Evolutionary conservation across 768 basidiomycete genomes (phyloP).

Genomic region (Kwoniella europaea): DNA sequence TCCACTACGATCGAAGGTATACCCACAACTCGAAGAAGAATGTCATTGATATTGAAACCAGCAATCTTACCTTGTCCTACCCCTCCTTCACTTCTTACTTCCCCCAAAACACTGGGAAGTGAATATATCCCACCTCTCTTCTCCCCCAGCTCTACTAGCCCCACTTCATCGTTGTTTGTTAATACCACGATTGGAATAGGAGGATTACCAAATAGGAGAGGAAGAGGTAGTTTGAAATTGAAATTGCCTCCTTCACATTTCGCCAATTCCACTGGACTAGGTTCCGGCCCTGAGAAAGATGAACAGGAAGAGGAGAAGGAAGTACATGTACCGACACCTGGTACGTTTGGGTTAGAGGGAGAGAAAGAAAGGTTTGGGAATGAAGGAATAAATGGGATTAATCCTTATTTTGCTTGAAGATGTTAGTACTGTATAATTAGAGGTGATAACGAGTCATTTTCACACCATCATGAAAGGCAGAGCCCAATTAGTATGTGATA

Average conservation of each 20-base stretch:
- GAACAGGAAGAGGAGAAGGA: background rate
- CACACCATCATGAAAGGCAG: background rate
- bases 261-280: conserved; percentile 13
- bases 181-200: background rate
- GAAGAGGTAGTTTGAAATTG: conserved; percentile 23
- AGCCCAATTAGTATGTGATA: background rate
- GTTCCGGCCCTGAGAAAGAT: conserved; percentile 2
- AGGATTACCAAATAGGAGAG: conserved; percentile 16
- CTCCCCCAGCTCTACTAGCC: conserved; percentile 6
- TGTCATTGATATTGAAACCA: conserved; percentile 21
- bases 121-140: conserved; percentile 21
- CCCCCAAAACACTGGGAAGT: conserved; percentile 30
- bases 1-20: conserved; percentile 8
- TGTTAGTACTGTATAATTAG: background rate
- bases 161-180: background rate
- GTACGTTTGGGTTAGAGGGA: conserved; percentile 37
- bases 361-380: conserved; percentile 23
- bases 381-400: conserved; percentile 15
- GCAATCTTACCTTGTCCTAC: conserved; percentile 27
- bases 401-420: conserved; percentile 39
- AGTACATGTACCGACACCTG: conserved; percentile 40
- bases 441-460: background rate
- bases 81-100: conserved; percentile 32
- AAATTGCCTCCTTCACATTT: conserved; percentile 15
- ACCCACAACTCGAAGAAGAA: conserved; percentile 15